Evolutionary conservation across 2,329 filamentous ascomycete species (phyloP).

Genomic region (Trichoderma atrobrunneum): DNA sequence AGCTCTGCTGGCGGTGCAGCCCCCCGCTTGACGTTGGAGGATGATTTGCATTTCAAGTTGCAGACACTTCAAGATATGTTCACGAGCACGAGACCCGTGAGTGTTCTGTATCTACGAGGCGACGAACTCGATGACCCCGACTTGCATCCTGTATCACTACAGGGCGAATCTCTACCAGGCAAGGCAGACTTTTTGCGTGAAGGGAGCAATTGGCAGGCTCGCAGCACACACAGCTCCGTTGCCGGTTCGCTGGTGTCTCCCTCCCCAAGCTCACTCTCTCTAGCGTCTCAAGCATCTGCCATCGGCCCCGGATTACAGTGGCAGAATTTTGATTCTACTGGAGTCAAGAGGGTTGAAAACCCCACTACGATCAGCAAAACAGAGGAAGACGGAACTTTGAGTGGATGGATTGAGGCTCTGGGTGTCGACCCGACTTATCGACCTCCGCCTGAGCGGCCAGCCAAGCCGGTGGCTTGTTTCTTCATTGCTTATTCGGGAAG

Average conservation of each 20-base stretch:
- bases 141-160: slow-evolving; percentile 69
- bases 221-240: slow-evolving; percentile 56
- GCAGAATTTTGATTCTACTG: slow-evolving; percentile 56
- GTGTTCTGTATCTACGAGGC: slow-evolving; percentile 73
- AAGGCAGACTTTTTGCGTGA: slow-evolving; percentile 48
- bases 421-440: slow-evolving; percentile 86
- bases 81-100: slow-evolving; percentile 75
- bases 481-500: slow-evolving; percentile 65
- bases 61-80: slow-evolving; percentile 84
- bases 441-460: slow-evolving; percentile 67
- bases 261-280: slow-evolving; percentile 62
- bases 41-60: slow-evolving; percentile 76
- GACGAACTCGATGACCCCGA: slow-evolving; percentile 79
- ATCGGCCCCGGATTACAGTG: slow-evolving; percentile 47
- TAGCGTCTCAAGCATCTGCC: slow-evolving; percentile 55
- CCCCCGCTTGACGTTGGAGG: slow-evolving; percentile 56
- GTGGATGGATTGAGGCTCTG: slow-evolving; percentile 84
- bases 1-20: slow-evolving; percentile 54
- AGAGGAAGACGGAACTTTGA: slow-evolving; percentile 63
- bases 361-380: slow-evolving; percentile 51
- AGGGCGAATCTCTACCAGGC: slow-evolving; percentile 64
- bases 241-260: slow-evolving; percentile 63
- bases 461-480: slow-evolving; percentile 81
- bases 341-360: slow-evolving; percentile 51
- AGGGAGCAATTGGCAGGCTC: slow-evolving; percentile 47